Percentiles rank a stretch among this genome's conserved stretches.
These are phyloP conservation scores for Quercus aquifolioides DNA, from an alignment of 306 rosid species.

Conservation along the genomic window DNA sequence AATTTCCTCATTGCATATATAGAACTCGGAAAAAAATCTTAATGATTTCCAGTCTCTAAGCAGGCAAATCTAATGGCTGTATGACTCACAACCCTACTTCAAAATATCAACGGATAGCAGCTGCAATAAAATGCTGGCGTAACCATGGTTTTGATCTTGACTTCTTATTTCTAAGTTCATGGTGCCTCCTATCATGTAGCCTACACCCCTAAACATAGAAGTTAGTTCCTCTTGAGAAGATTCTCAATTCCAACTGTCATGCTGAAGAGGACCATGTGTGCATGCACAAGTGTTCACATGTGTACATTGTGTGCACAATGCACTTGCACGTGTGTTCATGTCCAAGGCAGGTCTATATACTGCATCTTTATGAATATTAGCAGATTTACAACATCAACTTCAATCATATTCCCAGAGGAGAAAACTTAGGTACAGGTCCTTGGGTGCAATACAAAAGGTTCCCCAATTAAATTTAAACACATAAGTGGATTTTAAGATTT, in stretches of 20 bases:
- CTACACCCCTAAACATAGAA: no score
- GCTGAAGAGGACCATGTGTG: background rate
- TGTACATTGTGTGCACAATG: background rate
- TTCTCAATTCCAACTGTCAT: background rate
- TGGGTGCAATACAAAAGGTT: no score
- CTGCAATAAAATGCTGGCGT: background rate
- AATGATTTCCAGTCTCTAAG: background rate
- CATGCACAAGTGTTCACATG: background rate
- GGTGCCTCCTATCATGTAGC: no score
- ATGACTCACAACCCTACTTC: background rate
- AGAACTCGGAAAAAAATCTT: background rate
- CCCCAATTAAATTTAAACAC: no score
- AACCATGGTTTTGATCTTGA: background rate
- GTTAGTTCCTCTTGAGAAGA: background rate
- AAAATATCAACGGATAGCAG: background rate
- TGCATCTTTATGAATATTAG: background rate
- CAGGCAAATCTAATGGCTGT: background rate
- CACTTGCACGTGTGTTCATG: no score
- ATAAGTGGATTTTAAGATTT: no score
- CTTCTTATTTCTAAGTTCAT: background rate
- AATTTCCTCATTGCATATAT: background rate
- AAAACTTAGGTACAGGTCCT: no score
- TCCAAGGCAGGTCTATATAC: no score
- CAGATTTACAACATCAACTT: background rate
- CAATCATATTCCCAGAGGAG: no score